phyloP scores from a whole-genome alignment of 2,329 filamentous ascomycete genomes.

The Monosporascus ibericus region DNA sequence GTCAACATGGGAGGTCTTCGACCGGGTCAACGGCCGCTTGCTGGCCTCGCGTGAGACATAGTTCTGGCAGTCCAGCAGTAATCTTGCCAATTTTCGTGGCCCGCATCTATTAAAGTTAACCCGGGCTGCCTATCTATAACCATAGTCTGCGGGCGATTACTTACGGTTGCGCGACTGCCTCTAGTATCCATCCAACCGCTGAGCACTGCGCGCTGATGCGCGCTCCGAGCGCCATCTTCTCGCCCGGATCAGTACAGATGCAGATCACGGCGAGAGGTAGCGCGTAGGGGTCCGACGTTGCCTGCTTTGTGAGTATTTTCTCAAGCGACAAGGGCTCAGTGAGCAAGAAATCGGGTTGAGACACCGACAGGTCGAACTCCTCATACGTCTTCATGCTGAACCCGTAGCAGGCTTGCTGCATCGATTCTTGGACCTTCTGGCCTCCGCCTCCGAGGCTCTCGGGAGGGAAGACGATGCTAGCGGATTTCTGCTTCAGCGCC shows the following conservation, averaged over 20 bases:
- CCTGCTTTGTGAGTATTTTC: background rate
- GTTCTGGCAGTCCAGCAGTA: background rate
- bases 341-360: background rate
- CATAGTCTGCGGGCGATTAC: background rate
- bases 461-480: constrained; percentile 5
- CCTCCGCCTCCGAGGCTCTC: background rate
- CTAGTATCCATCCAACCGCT: background rate
- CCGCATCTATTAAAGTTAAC: background rate
- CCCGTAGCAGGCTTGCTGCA: background rate
- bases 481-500: constrained; percentile 7
- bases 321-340: background rate
- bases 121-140: background rate
- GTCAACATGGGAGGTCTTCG: background rate
- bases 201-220: background rate
- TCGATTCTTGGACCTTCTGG: background rate
- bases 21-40: background rate
- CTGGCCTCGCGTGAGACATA: background rate
- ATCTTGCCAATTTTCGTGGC: background rate
- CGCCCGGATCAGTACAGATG: background rate
- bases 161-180: background rate
- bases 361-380: background rate
- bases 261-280: background rate
- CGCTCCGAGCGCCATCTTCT: background rate
- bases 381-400: background rate
- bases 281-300: background rate